Percentiles rank a stretch among this genome's conserved stretches.
Evolutionary conservation across 2,329 filamentous ascomycete species (phyloP).

Genomic region (Hymenoscyphus albidus): DNA sequence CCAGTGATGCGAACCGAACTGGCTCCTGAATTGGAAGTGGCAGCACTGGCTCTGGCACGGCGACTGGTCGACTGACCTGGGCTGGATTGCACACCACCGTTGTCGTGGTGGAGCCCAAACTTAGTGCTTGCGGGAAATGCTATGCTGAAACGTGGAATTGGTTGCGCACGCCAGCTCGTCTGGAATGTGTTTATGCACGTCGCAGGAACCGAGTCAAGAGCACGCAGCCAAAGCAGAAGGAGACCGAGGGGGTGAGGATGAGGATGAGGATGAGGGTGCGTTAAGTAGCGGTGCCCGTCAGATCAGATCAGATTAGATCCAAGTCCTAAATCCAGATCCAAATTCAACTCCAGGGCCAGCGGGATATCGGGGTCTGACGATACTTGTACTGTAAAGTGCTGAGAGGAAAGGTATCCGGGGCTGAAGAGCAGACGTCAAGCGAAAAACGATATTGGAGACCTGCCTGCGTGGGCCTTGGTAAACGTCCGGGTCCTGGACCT

Average conservation of each 20-base stretch:
- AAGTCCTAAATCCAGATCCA: too few species aligned
- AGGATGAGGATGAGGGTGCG: too few species aligned
- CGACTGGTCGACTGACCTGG: too few species aligned
- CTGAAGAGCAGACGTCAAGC: slow-evolving; percentile 1
- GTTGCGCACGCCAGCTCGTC: neutral
- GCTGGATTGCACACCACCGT: neutral
- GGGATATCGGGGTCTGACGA: neutral
- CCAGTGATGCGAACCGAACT: too few species aligned
- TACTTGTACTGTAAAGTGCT: neutral
- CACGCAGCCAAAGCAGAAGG: neutral
- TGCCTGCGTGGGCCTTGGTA: neutral
- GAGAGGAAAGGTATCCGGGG: neutral
- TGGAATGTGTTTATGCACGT: slow-evolving; percentile 1
- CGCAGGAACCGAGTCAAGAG: neutral
- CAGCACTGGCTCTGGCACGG: too few species aligned
- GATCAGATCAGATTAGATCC: neutral
- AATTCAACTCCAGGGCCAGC: neutral
- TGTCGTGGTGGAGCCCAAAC: slow-evolving; percentile 1
- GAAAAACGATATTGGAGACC: neutral
- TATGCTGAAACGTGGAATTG: slow-evolving; percentile 3
- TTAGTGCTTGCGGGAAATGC: slow-evolving; percentile 1
- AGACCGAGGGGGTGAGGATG: neutral
- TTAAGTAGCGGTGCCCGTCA: neutral
- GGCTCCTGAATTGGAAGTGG: too few species aligned
- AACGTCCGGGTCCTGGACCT: neutral